A percentile compares a stretch with the other conserved stretches of the same genome.
These are phyloP conservation scores for Azolla pinnata DNA, from an alignment of 75 land plant genomes.

Conservation along the genomic window DNA sequence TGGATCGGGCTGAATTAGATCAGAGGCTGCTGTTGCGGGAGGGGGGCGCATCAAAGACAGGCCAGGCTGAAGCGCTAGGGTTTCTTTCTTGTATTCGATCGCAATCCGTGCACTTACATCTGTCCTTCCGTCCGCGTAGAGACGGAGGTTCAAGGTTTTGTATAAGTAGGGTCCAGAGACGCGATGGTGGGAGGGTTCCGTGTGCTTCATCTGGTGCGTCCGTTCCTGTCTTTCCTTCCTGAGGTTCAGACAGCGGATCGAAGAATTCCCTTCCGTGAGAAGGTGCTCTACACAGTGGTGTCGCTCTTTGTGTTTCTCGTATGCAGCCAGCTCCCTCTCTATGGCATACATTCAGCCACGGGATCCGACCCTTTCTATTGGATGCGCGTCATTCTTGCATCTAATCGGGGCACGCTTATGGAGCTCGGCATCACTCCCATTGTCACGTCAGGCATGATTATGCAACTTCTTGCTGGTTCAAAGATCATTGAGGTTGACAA, in stretches of 20 bases:
- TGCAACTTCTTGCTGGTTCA: slow-evolving; percentile 68
- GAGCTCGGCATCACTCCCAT: slow-evolving; percentile 73
- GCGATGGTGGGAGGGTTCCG: slow-evolving; percentile 40
- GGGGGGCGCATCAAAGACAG: too few species aligned
- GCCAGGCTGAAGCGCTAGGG: too few species aligned
- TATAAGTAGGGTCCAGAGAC: neutral
- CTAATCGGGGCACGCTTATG: slow-evolving; percentile 70
- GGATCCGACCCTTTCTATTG: slow-evolving; percentile 79
- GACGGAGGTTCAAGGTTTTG: too few species aligned
- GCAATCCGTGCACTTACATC: too few species aligned
- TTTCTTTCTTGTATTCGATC: too few species aligned
- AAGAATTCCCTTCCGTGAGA: slow-evolving; percentile 68
- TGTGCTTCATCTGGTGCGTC: slow-evolving; percentile 66
- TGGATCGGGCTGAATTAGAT: too few species aligned
- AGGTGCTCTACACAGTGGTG: slow-evolving; percentile 66
- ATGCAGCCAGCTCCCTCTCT: slow-evolving; percentile 73
- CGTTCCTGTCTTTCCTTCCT: slow-evolving; percentile 57
- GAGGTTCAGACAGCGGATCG: slow-evolving; percentile 66
- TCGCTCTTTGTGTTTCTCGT: slow-evolving; percentile 63
- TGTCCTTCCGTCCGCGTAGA: too few species aligned
- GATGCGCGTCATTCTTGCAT: slow-evolving; percentile 81
- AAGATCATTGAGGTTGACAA: slow-evolving; percentile 76
- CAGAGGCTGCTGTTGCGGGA: too few species aligned
- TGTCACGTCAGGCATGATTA: slow-evolving; percentile 62
- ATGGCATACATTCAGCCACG: slow-evolving; percentile 70